These are phyloP conservation scores for Nicotiana tomentosiformis DNA, from an alignment of 257 asterid genomes.

Conservation along the genomic window DNA sequence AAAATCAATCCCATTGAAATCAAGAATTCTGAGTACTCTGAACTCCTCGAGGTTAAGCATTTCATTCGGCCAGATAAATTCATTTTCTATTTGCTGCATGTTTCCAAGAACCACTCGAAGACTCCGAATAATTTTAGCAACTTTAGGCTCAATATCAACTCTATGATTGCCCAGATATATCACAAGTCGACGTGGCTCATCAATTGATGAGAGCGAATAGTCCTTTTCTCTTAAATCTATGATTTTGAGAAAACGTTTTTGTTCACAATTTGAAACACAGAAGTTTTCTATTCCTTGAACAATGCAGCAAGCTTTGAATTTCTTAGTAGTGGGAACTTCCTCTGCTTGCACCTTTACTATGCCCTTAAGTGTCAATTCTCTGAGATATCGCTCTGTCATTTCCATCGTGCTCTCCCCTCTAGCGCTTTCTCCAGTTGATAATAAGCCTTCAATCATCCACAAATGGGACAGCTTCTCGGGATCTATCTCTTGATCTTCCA, in stretches of 20 bases:
- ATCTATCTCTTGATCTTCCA: conserved; percentile 5
- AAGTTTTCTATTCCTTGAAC: not conserved
- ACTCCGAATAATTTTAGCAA: not conserved
- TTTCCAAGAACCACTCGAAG: not conserved
- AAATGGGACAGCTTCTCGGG: not conserved
- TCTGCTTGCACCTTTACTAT: conserved; percentile 11
- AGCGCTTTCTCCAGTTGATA: not conserved
- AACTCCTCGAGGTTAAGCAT: conserved; percentile 2
- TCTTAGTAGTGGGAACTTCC: not conserved
- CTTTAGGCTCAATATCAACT: not conserved
- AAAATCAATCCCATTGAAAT: conserved; percentile 22
- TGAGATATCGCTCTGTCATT: conserved; percentile 7
- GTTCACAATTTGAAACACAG: not conserved
- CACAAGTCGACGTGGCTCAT: not conserved
- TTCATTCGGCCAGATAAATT: not conserved
- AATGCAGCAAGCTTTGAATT: not conserved
- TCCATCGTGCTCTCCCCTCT: not conserved
- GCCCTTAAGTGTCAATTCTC: not conserved
- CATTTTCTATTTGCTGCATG: no score
- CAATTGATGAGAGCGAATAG: not conserved
- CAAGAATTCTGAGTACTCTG: conserved; percentile 21
- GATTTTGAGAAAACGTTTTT: not conserved
- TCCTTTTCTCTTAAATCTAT: not conserved
- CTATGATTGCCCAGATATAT: not conserved
- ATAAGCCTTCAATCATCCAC: conserved; percentile 13